These are phyloP conservation scores for Aegilops umbellulata DNA, from an alignment of 176 grass and related monocot genomes.

Conservation along the genomic window DNA sequence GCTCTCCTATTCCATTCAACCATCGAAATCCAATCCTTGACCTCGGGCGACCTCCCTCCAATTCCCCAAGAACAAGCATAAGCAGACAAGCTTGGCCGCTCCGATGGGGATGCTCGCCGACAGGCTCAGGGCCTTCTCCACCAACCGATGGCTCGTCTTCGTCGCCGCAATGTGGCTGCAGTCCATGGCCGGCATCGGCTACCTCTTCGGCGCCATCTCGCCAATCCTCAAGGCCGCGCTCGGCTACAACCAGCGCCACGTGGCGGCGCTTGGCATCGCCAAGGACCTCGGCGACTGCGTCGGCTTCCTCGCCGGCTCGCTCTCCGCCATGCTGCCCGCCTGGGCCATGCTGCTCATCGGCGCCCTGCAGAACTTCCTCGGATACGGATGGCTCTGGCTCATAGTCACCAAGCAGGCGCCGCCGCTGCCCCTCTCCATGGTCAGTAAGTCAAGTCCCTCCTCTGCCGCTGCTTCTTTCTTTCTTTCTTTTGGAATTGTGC, in stretches of 20 bases:
- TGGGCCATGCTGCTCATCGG: slow-evolving; percentile 79
- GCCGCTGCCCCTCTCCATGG: slow-evolving; percentile 61
- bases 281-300: slow-evolving; percentile 94
- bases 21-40: slow-evolving; percentile 9
- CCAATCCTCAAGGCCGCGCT: slow-evolving; percentile 70
- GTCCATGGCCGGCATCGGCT: slow-evolving; percentile 82
- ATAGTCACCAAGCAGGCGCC: slow-evolving; percentile 67
- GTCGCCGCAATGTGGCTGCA: slow-evolving; percentile 97
- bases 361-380: slow-evolving; percentile 65
- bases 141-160: slow-evolving; percentile 87
- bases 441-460: slow-evolving; percentile 25
- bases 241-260: slow-evolving; percentile 90
- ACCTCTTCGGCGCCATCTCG: slow-evolving; percentile 86
- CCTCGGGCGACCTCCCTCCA: neutral
- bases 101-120: slow-evolving; percentile 42
- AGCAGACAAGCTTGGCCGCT: neutral
- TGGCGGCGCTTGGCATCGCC: slow-evolving; percentile 74
- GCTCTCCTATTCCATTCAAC: slow-evolving; percentile 1
- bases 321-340: slow-evolving; percentile 66
- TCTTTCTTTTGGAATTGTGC: slow-evolving; percentile 3
- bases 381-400: slow-evolving; percentile 92
- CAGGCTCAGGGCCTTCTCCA: slow-evolving; percentile 46
- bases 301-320: slow-evolving; percentile 72
- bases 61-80: neutral
- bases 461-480: neutral